A percentile compares a stretch with the other conserved stretches of the same genome.
These are phyloP conservation scores for Phlebiopsis flavidoalba DNA, from an alignment of 768 basidiomycete species.

Conservation along the genomic window DNA sequence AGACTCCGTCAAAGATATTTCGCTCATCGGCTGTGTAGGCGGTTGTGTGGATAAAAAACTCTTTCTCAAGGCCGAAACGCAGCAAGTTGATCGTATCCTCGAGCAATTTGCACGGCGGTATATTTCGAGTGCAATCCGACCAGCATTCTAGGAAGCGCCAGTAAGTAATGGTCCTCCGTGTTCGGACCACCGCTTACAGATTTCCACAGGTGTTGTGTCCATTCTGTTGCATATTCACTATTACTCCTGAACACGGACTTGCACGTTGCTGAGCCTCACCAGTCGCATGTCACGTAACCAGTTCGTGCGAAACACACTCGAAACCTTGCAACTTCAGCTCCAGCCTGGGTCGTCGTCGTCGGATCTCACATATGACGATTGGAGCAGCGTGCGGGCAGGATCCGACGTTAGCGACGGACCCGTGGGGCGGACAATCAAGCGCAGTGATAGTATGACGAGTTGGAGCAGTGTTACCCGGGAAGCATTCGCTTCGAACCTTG, in stretches of 20 bases:
- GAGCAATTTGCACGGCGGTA: constrained; percentile 88
- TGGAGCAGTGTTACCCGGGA: constrained; percentile 78
- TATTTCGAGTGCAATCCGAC: constrained; percentile 86
- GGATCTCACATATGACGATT: constrained; percentile 65
- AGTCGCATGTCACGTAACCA: constrained; percentile 88
- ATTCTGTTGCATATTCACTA: constrained; percentile 89
- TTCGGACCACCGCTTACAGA: not conserved
- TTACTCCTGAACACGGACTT: constrained; percentile 95
- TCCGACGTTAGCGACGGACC: constrained; percentile 53
- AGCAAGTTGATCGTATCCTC: constrained; percentile 95
- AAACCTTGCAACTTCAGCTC: constrained; percentile 76
- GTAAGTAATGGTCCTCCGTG: constrained; percentile 40
- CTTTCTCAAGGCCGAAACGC: constrained; percentile 92
- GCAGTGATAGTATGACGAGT: constrained; percentile 81
- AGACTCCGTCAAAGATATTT: not conserved
- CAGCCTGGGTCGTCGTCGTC: constrained; percentile 56
- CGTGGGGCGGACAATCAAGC: constrained; percentile 47
- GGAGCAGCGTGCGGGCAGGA: constrained; percentile 51
- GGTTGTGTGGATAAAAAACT: constrained; percentile 88
- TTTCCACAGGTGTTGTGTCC: constrained; percentile 77
- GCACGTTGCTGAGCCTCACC: constrained; percentile 86
- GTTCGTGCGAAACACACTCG: constrained; percentile 89
- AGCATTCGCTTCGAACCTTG: constrained; percentile 35
- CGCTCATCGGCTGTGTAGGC: constrained; percentile 37
- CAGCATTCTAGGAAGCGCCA: constrained; percentile 76